Evolutionary conservation across 371 early-diverging fungal genomes (phyloP), one percentile per base, ranked within the genome.

Genomic region (Zopfochytrium polystomum): DNA sequence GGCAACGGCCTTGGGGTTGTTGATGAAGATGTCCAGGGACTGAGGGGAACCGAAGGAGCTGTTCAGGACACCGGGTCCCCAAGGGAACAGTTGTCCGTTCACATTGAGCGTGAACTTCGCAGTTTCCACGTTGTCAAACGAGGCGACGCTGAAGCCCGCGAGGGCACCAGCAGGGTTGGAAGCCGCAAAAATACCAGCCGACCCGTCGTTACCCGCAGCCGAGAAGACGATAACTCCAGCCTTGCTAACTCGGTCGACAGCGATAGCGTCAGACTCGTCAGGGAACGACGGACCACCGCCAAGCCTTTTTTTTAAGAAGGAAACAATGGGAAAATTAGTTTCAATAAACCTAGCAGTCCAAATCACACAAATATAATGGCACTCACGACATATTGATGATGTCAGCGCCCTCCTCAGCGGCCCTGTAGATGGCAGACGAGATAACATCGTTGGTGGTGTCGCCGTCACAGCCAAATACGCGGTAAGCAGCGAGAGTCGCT

Each of bases 381-480:
- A 25, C 75, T 34, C n/a, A 29, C 77, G 60, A n/a, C n/a, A n/a
- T n/a, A n/a, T n/a, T n/a, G n/a, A n/a, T n/a, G n/a, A n/a, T n/a
- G n/a, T n/a, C n/a, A 64, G 87, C 84, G 3, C 87, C 83, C 62
- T 89, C 87, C 0, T 72, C 62, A 58, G 76, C 77, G 0, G 91
- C 91, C 43, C 60, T 67, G 43, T 56, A 56, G 30, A 55, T 63
- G 15, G 63, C 57, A 30, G 78, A 70, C 23, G 88, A 76, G 2
- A 92, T 81, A 3, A 86, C 63, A 51, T 88, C 89, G 52, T 75
- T 80, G 0, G 80, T 73, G 7, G 84, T 80, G 29, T 73, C 70
- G 3, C 87, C 88, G 4, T 64, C 55, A 66, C 90, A 89, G 3
- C 87, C 86, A 71, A 90, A 86, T 23, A 76, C 64, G 27, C 68